phyloP scores from a whole-genome alignment of 2,329 filamentous ascomycete genomes.

The Penicillium sp. region DNA sequence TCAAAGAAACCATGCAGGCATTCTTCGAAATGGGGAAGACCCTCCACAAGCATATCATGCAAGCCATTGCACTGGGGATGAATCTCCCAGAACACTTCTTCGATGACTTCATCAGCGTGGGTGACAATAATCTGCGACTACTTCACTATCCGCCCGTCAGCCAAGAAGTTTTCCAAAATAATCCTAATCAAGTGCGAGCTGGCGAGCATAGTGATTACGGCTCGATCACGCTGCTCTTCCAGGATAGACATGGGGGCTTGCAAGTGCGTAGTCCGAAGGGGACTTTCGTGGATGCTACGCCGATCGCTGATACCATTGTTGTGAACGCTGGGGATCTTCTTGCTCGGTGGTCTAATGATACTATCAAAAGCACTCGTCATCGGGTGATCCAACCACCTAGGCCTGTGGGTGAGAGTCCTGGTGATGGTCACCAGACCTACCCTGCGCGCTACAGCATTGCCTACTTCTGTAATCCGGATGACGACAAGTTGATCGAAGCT shows the following conservation, averaged over 20 bases:
- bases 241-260: constrained; percentile 59
- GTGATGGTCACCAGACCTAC: constrained; percentile 52
- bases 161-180: constrained; percentile 65
- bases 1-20: constrained; percentile 69
- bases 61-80: constrained; percentile 81
- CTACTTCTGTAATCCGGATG: constrained; percentile 90
- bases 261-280: constrained; percentile 71
- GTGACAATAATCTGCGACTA: constrained; percentile 71
- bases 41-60: constrained; percentile 77
- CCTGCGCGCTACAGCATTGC: constrained; percentile 84
- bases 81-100: constrained; percentile 72
- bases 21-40: constrained; percentile 76
- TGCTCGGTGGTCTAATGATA: constrained; percentile 86
- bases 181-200: constrained; percentile 70
- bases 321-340: constrained; percentile 88
- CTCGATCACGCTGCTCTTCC: constrained; percentile 55
- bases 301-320: constrained; percentile 78
- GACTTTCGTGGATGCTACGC: constrained; percentile 78
- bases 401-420: constrained; percentile 39
- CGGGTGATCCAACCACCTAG: constrained; percentile 83
- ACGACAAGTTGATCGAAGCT: constrained; percentile 72
- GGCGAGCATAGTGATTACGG: constrained; percentile 74
- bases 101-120: constrained; percentile 69
- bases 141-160: constrained; percentile 74
- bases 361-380: constrained; percentile 86